Conservation (phyloP, 2,329 filamentous ascomycete species). For the Talaromyces sp. region DNA sequence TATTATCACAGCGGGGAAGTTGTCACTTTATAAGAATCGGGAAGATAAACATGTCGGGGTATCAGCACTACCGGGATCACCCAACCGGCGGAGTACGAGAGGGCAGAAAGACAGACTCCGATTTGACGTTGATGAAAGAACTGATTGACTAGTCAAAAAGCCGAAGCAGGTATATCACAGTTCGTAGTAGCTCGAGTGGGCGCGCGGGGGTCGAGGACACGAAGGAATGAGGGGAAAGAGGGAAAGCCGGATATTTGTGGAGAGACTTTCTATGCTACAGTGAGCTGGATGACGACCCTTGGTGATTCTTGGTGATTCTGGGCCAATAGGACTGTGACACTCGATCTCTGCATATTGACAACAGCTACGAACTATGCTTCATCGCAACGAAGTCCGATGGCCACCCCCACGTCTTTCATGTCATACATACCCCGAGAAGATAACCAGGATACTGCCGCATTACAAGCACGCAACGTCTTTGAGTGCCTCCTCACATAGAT, state of each 20-base stretch:
- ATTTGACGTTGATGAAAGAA: not conserved
- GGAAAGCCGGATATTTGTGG: not conserved
- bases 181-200: not conserved
- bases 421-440: not conserved
- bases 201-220: not conserved
- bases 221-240: not conserved
- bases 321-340: not conserved
- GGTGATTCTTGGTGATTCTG: not conserved
- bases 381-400: conserved; percentile 6
- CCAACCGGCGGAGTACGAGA: not conserved
- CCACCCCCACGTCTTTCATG: not conserved
- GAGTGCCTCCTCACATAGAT: conserved; percentile 35
- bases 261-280: not conserved
- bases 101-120: not conserved
- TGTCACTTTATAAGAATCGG: not conserved
- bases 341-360: not conserved
- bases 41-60: no score
- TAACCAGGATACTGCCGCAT: not conserved
- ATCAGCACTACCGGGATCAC: not conserved
- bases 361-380: not conserved
- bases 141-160: not conserved
- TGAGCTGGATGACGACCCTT: not conserved
- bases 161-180: not conserved
- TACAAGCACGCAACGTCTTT: conserved; percentile 29
- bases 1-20: not conserved